Evolutionary conservation across 441 rosid species (phyloP).

Genomic region (Adansonia grandidieri): DNA sequence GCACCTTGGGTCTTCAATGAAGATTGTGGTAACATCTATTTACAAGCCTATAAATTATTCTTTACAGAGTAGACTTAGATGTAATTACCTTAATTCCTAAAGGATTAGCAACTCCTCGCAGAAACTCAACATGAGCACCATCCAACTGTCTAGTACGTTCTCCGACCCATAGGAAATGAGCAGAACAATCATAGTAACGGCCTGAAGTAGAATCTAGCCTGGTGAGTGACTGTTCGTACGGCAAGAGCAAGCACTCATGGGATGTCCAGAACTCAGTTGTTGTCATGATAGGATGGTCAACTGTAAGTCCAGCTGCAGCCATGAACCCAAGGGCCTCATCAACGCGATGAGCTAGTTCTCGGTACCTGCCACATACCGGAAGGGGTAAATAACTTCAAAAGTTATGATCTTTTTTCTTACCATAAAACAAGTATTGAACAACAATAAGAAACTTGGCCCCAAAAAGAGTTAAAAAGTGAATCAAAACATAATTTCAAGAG

Average conservation of each 20-base stretch:
- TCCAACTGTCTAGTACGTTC: slow-evolving; percentile 95
- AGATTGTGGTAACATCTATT: background rate
- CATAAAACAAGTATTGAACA: background rate
- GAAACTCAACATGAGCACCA: slow-evolving; percentile 94
- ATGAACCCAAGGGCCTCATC: slow-evolving; percentile 99
- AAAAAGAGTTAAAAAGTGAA: background rate
- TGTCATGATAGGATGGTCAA: slow-evolving; percentile 92
- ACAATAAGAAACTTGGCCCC: background rate
- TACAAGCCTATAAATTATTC: background rate
- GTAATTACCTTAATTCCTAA: slow-evolving; percentile 81
- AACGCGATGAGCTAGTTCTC: slow-evolving; percentile 83
- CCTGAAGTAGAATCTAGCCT: slow-evolving; percentile 95
- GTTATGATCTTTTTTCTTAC: background rate
- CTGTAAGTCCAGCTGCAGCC: slow-evolving; percentile 92
- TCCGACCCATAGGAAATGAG: slow-evolving; percentile 94
- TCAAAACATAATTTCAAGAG: background rate
- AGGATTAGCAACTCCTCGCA: slow-evolving; percentile 94
- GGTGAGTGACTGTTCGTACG: slow-evolving; percentile 91
- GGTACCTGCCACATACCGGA: slow-evolving; percentile 61
- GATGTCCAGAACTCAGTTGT: slow-evolving; percentile 97
- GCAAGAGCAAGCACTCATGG: slow-evolving; percentile 93
- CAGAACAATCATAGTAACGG: slow-evolving; percentile 91
- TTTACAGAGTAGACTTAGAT: background rate
- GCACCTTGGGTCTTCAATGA: background rate
- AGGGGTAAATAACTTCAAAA: background rate